Base-by-base conservation (phyloP, 2,329 filamentous ascomycete genomes). In the Orbilia quercus region DNA sequence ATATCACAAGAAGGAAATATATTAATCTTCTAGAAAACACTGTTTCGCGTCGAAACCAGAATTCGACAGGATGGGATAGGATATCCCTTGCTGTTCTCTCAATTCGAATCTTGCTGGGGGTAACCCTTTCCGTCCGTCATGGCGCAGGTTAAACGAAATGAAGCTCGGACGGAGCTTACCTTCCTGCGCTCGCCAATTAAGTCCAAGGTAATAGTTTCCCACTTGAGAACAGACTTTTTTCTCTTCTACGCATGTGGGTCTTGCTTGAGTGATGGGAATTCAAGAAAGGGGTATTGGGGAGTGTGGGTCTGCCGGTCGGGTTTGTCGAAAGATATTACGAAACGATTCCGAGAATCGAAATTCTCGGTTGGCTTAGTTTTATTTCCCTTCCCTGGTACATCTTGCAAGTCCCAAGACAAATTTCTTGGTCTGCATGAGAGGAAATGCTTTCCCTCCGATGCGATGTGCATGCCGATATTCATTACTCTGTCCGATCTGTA, bases 261-360 rank as follows among this genome's bases (percentile, higher is more conserved):
- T 31, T 31, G 28, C 28, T 31, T 31, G 28, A 31, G 28, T 31
- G 28, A 5, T 31, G 28, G 9, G 9, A 31, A 31, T 4, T 4
- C 28, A 31, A 51, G 51, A 50, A 40, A 28, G 45, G 45, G 59
- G 47, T 50, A 31, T 36, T 34, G 16, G 36, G n/a, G n/a, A 34
- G 12, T 34, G 25, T 34, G 55, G 25, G 16, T 23, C 16, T 28
- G n/a, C n/a, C n/a, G n/a, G n/a, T n/a, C n/a, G n/a, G n/a, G n/a
- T n/a, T 40, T 16, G 25, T 50, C 45, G 5, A 4, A 31, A 31
- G 28, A 4, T 31, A 9, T 31, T 31, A 31, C 28, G 28, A 31
- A 31, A 31, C 28, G 4, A 66, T 66, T 66, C 62, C 62, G 62
- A 42, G 50, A 42, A 58, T 51, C 62, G 62, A 66, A 23, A 38